phyloP scores from a whole-genome alignment of 2,329 filamentous ascomycete species.

The Colletotrichum liriopes region DNA sequence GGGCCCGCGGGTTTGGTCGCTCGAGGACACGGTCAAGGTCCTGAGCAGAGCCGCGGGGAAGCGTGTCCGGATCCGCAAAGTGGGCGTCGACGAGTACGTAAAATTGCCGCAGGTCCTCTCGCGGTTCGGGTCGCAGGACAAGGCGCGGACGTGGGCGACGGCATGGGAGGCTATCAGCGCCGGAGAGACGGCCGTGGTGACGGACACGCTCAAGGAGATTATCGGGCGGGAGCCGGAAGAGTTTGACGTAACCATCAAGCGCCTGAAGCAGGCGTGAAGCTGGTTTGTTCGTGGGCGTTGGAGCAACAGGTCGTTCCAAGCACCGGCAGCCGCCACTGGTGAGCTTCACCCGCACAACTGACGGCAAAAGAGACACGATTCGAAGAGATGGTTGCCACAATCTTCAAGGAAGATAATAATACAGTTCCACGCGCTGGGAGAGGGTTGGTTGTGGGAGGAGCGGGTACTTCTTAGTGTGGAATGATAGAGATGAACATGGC shows the following conservation, averaged over 20 bases:
- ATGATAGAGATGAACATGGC: background rate
- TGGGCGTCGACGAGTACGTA: constrained; percentile 60
- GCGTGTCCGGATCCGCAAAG: constrained; percentile 50
- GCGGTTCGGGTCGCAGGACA: constrained; percentile 50
- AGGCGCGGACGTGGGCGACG: constrained; percentile 62
- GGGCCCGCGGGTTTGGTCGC: constrained; percentile 51
- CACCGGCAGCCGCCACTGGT: background rate
- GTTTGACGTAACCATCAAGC: constrained; percentile 54
- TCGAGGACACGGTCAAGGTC: constrained; percentile 54
- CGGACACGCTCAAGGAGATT: constrained; percentile 55
- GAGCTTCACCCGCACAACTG: background rate
- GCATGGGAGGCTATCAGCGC: constrained; percentile 61
- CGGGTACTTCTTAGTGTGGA: background rate
- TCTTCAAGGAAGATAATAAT: background rate
- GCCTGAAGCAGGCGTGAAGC: background rate
- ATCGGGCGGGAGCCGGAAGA: constrained; percentile 60
- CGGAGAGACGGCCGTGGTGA: constrained; percentile 61
- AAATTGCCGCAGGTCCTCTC: constrained; percentile 53
- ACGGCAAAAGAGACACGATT: background rate
- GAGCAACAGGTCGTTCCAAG: background rate
- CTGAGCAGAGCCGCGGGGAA: constrained; percentile 50
- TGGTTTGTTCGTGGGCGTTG: background rate
- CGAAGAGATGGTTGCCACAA: background rate
- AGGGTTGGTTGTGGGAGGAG: background rate
- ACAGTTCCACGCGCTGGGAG: background rate